Conservation (phyloP, 2,329 filamentous ascomycete genomes). For the Aspergillus melleus region DNA sequence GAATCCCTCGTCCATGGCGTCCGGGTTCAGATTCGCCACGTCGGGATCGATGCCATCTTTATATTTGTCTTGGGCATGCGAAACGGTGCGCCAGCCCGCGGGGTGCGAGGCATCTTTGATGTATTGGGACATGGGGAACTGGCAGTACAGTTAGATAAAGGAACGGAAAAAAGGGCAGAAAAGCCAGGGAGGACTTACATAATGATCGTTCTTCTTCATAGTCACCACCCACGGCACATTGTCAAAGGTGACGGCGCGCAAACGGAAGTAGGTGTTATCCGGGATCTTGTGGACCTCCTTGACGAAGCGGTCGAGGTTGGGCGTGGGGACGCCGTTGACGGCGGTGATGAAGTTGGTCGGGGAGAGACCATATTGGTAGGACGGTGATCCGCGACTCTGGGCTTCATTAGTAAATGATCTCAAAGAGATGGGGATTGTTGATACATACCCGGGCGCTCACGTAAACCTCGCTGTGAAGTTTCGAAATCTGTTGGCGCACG, state of each 20-base stretch:
- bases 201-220: slow-evolving; percentile 99
- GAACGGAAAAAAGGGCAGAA: background rate
- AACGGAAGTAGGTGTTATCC: slow-evolving; percentile 96
- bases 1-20: slow-evolving; percentile 47
- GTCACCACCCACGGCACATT: slow-evolving; percentile 99
- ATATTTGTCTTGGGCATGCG: slow-evolving; percentile 51
- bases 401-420: slow-evolving; percentile 7
- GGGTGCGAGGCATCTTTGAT: slow-evolving; percentile 55
- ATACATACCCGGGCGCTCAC: slow-evolving; percentile 70
- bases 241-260: slow-evolving; percentile 97
- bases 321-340: slow-evolving; percentile 85
- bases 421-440: background rate
- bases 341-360: slow-evolving; percentile 98
- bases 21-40: slow-evolving; percentile 45
- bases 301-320: slow-evolving; percentile 78
- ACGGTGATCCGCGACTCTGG: slow-evolving; percentile 72
- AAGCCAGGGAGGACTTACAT: slow-evolving; percentile 48
- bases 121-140: slow-evolving; percentile 67
- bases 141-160: slow-evolving; percentile 11
- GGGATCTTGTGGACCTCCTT: slow-evolving; percentile 81
- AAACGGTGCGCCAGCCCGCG: slow-evolving; percentile 59
- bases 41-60: slow-evolving; percentile 37
- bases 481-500: slow-evolving; percentile 94
- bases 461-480: slow-evolving; percentile 94
- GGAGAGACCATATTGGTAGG: slow-evolving; percentile 87